Conservation (phyloP, 2,329 filamentous ascomycete species). For the Botryosphaeria agaves region DNA sequence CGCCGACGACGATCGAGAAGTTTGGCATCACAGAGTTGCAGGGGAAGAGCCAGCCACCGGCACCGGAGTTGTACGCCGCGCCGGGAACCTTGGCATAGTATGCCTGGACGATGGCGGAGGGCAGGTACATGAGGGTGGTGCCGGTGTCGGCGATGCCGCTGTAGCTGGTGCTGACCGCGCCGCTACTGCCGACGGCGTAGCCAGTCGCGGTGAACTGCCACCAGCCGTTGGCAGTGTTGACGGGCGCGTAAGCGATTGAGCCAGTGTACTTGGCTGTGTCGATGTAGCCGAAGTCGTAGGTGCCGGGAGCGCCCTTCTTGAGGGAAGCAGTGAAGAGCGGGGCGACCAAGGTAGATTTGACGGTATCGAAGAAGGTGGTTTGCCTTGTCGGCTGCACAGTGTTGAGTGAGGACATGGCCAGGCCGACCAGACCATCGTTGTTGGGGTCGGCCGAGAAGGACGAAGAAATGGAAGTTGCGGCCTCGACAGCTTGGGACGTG, state of each 20-base stretch:
- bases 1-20: slow-evolving; percentile 34
- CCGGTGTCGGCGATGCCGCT: slow-evolving; percentile 51
- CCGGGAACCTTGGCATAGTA: slow-evolving; percentile 44
- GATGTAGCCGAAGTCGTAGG: slow-evolving; percentile 42
- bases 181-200: slow-evolving; percentile 33
- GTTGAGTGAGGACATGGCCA: slow-evolving; percentile 43
- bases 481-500: slow-evolving; percentile 45
- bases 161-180: slow-evolving; percentile 23
- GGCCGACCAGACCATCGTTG: slow-evolving; percentile 42
- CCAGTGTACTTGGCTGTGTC: slow-evolving; percentile 41
- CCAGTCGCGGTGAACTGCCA: slow-evolving; percentile 43
- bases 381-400: slow-evolving; percentile 32
- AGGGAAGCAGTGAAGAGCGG: slow-evolving; percentile 41
- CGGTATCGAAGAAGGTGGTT: slow-evolving; percentile 44
- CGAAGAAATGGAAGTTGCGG: slow-evolving; percentile 39
- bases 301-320: slow-evolving; percentile 33
- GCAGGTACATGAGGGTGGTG: slow-evolving; percentile 47
- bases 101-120: slow-evolving; percentile 31
- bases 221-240: slow-evolving; percentile 41
- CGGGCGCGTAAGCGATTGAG: slow-evolving; percentile 34
- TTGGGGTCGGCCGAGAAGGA: slow-evolving; percentile 32
- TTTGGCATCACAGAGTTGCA: slow-evolving; percentile 33
- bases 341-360: slow-evolving; percentile 30
- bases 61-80: slow-evolving; percentile 26
- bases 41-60: slow-evolving; percentile 39